A percentile compares a stretch with the other conserved stretches of the same genome.
Conservation (phyloP, 225 moss, liverwort and hornwort genomes). For the Polytrichum commune region DNA sequence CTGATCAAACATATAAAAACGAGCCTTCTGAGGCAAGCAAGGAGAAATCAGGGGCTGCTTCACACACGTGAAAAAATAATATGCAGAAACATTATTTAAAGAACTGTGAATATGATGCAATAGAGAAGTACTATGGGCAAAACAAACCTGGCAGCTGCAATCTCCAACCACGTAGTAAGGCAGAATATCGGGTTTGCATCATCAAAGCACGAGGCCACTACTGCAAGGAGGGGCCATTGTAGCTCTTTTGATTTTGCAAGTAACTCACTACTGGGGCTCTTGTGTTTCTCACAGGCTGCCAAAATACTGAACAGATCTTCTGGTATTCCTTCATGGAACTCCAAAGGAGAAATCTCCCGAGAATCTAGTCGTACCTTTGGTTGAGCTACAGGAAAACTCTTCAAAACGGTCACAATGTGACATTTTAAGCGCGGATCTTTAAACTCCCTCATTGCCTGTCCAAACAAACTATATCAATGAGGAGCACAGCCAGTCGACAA, state of each 20-base stretch:
- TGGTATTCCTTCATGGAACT: conserved; percentile 13
- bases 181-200: conserved; percentile 64
- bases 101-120: too few species aligned
- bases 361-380: conserved; percentile 24
- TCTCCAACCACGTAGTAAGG: conserved; percentile 67
- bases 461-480: not conserved
- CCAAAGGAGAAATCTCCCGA: conserved; percentile 14
- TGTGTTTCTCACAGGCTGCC: conserved; percentile 54
- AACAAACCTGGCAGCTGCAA: conserved; percentile 55
- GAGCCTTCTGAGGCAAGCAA: not conserved
- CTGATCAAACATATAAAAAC: not conserved
- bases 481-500: not conserved
- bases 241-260: conserved; percentile 59
- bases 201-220: conserved; percentile 67
- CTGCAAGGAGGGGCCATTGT: conserved; percentile 69
- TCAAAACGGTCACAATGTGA: conserved; percentile 65
- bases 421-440: conserved; percentile 55
- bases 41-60: not conserved
- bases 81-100: too few species aligned
- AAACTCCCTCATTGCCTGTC: conserved; percentile 54
- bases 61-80: too few species aligned
- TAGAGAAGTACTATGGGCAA: not conserved
- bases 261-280: conserved; percentile 40
- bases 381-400: conserved; percentile 52
- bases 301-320: conserved; percentile 60